A percentile compares a stretch with the other conserved stretches of the same genome.
phyloP scores from a whole-genome alignment of 768 basidiomycete genomes.

The Panellus pusillus region DNA sequence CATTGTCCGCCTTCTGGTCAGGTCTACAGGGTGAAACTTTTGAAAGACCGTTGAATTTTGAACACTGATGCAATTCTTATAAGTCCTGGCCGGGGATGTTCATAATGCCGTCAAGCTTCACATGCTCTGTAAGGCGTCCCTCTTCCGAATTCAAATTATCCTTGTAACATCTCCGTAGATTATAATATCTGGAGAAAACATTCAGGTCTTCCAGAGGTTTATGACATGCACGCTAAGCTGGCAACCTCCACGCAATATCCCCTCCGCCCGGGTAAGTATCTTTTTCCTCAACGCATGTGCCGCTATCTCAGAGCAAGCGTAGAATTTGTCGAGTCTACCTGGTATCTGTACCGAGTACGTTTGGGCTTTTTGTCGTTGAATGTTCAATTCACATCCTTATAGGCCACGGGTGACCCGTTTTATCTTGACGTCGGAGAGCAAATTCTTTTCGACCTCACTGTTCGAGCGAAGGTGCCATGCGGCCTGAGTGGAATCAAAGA shows the following conservation, averaged over 20 bases:
- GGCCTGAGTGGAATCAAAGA: constrained; percentile 84
- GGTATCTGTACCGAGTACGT: constrained; percentile 87
- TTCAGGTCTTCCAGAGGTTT: constrained; percentile 90
- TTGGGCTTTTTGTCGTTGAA: neutral
- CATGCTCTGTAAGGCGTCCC: constrained; percentile 64
- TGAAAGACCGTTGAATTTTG: neutral
- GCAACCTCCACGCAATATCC: constrained; percentile 81
- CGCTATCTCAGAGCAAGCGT: neutral
- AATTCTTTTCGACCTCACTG: constrained; percentile 70
- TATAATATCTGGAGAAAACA: constrained; percentile 92
- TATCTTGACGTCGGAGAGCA: constrained; percentile 92
- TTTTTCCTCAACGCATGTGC: neutral
- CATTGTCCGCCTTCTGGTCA: constrained; percentile 96
- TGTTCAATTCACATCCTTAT: constrained; percentile 12
- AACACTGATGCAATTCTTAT: neutral
- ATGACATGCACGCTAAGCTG: constrained; percentile 71
- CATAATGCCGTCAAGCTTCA: constrained; percentile 93
- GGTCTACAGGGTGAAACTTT: constrained; percentile 61
- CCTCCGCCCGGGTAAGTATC: constrained; percentile 62
- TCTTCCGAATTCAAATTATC: neutral
- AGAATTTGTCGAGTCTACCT: constrained; percentile 96
- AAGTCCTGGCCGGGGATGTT: constrained; percentile 77
- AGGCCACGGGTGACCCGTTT: constrained; percentile 92
- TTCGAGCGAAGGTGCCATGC: constrained; percentile 79
- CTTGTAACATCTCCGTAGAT: constrained; percentile 43